These are phyloP conservation scores for Chaetomiaceae sp. DNA, from an alignment of 2,329 filamentous ascomycete species.

Conservation along the genomic window DNA sequence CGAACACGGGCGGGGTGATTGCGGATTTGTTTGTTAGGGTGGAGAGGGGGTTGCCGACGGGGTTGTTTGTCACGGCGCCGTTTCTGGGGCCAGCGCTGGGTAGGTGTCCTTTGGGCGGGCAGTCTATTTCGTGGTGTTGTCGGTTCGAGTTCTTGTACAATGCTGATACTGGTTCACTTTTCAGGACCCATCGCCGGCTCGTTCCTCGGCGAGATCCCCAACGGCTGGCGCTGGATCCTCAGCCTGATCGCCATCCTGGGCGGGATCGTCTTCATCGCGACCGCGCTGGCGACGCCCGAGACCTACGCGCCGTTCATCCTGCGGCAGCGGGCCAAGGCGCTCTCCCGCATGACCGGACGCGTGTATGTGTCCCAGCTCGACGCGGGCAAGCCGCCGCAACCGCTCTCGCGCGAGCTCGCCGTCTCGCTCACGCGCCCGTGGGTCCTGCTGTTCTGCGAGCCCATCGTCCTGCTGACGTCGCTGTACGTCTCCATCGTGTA, in stretches of 20 bases:
- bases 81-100: slow-evolving; percentile 59
- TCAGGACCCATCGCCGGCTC: slow-evolving; percentile 12
- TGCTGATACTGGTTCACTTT: not conserved
- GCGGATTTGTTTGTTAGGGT: slow-evolving; percentile 50
- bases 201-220: slow-evolving; percentile 25
- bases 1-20: slow-evolving; percentile 56
- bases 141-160: slow-evolving; percentile 24
- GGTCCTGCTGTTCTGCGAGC: slow-evolving; percentile 63
- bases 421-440: slow-evolving; percentile 46
- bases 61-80: slow-evolving; percentile 59
- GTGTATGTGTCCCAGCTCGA: slow-evolving; percentile 50
- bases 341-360: slow-evolving; percentile 48
- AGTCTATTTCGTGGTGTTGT: no score
- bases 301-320: slow-evolving; percentile 55
- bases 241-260: slow-evolving; percentile 60
- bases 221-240: slow-evolving; percentile 65
- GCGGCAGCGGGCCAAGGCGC: slow-evolving; percentile 40
- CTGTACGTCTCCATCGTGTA: slow-evolving; percentile 61
- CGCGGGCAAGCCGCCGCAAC: slow-evolving; percentile 34
- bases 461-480: slow-evolving; percentile 59
- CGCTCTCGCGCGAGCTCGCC: slow-evolving; percentile 31
- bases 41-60: slow-evolving; percentile 51
- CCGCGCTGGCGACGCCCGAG: slow-evolving; percentile 49
- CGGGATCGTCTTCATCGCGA: slow-evolving; percentile 51
- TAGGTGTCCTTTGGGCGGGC: no score